Evolutionary conservation across 306 rosid species (phyloP).

Genomic region (Cucurbita ficifolia): DNA sequence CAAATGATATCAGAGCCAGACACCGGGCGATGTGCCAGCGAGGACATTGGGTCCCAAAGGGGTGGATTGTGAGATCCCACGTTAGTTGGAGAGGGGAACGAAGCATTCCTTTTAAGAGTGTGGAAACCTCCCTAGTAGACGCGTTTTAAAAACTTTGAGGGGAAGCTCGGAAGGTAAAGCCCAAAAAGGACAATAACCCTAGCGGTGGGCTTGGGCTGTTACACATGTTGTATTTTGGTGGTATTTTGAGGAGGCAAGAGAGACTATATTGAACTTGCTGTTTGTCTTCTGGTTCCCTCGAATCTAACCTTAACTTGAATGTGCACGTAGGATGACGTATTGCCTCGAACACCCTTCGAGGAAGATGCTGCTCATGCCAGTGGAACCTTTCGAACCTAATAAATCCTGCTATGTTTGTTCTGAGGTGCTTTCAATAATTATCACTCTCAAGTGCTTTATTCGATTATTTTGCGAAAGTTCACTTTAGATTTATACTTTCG

Average conservation of each 20-base stretch:
- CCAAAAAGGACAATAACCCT: too few relatives aligned
- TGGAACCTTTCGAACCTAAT: slow-evolving; percentile 89
- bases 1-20: too few relatives aligned
- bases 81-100: too few relatives aligned
- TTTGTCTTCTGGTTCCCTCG: background rate
- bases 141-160: too few relatives aligned
- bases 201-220: too few relatives aligned
- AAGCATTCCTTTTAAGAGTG: too few relatives aligned
- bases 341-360: slow-evolving; percentile 83
- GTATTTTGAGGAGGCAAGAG: background rate
- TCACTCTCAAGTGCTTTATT: background rate
- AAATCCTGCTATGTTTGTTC: slow-evolving; percentile 95
- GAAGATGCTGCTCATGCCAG: slow-evolving; percentile 90
- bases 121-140: too few relatives aligned
- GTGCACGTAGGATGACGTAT: slow-evolving; percentile 65
- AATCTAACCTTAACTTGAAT: slow-evolving; percentile 4
- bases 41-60: too few relatives aligned
- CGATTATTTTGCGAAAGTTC: background rate
- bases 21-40: too few relatives aligned
- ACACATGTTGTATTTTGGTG: too few relatives aligned
- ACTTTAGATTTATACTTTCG: slow-evolving; percentile 1
- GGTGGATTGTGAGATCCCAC: too few relatives aligned
- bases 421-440: slow-evolving; percentile 34
- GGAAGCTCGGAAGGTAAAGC: too few relatives aligned
- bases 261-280: background rate